Evolutionary conservation across 768 basidiomycete genomes (phyloP).

Genomic region (Russula compacta): DNA sequence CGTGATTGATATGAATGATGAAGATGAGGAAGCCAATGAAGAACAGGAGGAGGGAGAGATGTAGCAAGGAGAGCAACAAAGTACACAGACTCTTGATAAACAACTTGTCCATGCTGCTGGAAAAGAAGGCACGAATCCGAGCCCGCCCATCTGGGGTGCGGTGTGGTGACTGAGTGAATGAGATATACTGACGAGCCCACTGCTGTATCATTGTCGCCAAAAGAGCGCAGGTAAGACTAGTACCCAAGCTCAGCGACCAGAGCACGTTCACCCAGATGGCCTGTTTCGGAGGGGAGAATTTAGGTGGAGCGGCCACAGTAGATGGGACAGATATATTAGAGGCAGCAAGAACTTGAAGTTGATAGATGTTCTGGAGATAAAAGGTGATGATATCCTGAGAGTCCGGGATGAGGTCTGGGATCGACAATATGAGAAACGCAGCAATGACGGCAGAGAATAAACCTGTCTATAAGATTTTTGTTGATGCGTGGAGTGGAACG

Average conservation of each 20-base stretch:
- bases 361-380: not conserved
- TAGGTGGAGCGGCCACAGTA: not conserved
- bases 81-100: not conserved
- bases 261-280: not conserved
- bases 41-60: not conserved
- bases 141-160: not conserved
- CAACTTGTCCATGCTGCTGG: not conserved
- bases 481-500: too few relatives aligned
- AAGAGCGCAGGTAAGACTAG: not conserved
- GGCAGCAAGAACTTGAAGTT: not conserved
- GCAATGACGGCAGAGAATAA: not conserved
- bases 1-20: not conserved
- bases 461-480: not conserved
- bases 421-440: not conserved
- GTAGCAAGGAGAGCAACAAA: not conserved
- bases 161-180: not conserved
- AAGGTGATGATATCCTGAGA: not conserved
- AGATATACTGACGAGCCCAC: not conserved
- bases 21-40: not conserved
- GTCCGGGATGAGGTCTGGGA: not conserved
- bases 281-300: not conserved
- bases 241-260: not conserved
- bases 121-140: not conserved
- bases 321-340: not conserved
- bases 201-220: not conserved